Evolutionary conservation across 2,329 filamentous ascomycete species (phyloP).

Genomic region (Diaporthe aspalathi): DNA sequence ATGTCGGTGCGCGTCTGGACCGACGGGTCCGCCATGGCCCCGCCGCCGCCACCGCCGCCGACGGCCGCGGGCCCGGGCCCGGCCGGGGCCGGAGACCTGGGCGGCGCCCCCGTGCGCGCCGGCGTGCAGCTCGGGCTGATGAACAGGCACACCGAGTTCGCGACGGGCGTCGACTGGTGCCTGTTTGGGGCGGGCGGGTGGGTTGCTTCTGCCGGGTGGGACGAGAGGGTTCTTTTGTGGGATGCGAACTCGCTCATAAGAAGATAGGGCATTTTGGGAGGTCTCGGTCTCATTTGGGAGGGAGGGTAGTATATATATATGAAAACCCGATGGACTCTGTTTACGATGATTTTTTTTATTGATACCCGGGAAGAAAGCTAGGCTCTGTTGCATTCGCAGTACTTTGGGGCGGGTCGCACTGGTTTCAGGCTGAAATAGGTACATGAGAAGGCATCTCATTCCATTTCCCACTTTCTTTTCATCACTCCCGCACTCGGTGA

Average conservation of each 20-base stretch:
- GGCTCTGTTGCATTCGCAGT: constrained; percentile 10
- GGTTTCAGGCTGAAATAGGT: constrained; percentile 11
- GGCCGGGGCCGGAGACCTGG: not conserved
- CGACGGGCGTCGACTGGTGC: constrained; percentile 97
- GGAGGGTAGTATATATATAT: constrained; percentile 12
- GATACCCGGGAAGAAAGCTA: constrained; percentile 35
- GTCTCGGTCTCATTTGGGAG: not conserved
- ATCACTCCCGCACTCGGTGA: not conserved
- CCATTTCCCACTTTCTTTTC: not conserved
- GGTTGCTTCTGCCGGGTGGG: constrained; percentile 95
- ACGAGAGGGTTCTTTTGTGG: constrained; percentile 91
- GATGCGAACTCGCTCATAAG: constrained; percentile 73
- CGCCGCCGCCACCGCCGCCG: not conserved
- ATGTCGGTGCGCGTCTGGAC: constrained; percentile 98
- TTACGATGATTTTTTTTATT: constrained; percentile 27
- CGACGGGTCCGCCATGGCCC: constrained; percentile 66
- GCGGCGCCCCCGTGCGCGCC: constrained; percentile 56
- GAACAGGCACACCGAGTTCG: constrained; percentile 95
- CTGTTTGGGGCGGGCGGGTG: constrained; percentile 94
- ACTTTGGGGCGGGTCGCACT: constrained; percentile 14
- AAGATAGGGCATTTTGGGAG: constrained; percentile 35
- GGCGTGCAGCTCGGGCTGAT: constrained; percentile 85
- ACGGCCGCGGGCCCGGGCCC: not conserved
- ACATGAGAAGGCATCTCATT: constrained; percentile 6
- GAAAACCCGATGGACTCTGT: constrained; percentile 4